Evolutionary conservation across 2,329 filamentous ascomycete genomes (phyloP), one percentile per base, ranked within the genome.

Genomic region (Alternaria gaisen): DNA sequence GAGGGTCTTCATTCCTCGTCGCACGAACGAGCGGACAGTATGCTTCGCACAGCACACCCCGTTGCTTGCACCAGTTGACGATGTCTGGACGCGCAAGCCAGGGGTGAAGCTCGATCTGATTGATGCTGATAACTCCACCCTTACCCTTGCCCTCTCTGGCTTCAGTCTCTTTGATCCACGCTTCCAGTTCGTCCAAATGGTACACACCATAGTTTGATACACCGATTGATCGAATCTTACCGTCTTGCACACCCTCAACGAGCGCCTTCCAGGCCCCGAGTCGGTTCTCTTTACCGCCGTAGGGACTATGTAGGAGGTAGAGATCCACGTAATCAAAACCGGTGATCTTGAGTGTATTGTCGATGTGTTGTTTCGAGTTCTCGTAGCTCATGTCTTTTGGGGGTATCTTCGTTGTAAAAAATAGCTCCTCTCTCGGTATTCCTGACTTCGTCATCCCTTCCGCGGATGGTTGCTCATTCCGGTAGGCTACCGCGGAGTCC

Each of bases 11-110:
- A 63, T 82, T 82, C 51, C 83, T 80, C 1, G 76, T 80, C 14
- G 78, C 79, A 41, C 82, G 71, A 4, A 83, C 80, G 30, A 83
- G 71, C 16, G 82, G 82, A 24, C 74, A 80, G 58, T 84, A 84
- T n/a, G 83, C 83, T 68, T 85, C 80, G 22, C 83, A 67, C 5
- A 85, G 54, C 1, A 84, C 76, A 32, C 75, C 78, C 55, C 82
- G 77, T 77, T 89, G 83, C 64, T 83, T 78, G 69, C 91, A 91
- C 93, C 93, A 97, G 47, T 86, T 82, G 9, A 89, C 88, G 62
- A 97, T 92, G 72, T 97, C 93, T 22, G 84, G 81, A n/a, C 93
- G 85, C 9, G 88, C 84, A 42, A 93, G 87, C 93, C 93, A 97
- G 1, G 94, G 94, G 79, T 97, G 94, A 11, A 97, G 81, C 80